Evolutionary conservation across 345 rosid genomes (phyloP).

Genomic region (Abelmoschus esculentus): DNA sequence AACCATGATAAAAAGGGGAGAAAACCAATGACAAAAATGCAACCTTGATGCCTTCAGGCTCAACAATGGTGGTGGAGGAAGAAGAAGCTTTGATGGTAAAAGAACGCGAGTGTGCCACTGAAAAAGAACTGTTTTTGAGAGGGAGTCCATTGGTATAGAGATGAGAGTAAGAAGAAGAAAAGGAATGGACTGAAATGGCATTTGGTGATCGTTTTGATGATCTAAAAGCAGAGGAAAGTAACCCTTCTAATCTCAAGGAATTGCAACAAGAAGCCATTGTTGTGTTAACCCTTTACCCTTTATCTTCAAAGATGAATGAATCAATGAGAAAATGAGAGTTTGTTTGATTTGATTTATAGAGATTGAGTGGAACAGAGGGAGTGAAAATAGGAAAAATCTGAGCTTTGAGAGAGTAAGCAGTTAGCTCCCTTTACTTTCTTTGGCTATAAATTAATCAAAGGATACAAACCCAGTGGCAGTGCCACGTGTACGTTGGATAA

Average conservation of each 20-base stretch:
- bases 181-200: constrained; percentile 7
- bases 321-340: background rate
- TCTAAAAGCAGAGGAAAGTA: constrained; percentile 19
- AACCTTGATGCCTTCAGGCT: constrained; percentile 75
- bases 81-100: constrained; percentile 43
- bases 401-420: background rate
- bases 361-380: background rate
- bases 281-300: background rate
- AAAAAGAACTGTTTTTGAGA: constrained; percentile 15
- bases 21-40: background rate
- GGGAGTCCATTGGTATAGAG: constrained; percentile 18
- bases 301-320: background rate
- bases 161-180: constrained; percentile 17
- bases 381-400: background rate
- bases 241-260: constrained; percentile 31
- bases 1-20: background rate
- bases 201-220: constrained; percentile 10
- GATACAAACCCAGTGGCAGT: constrained; percentile 16
- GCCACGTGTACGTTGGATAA: constrained; percentile 26
- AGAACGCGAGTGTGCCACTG: constrained; percentile 13
- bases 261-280: constrained; percentile 28
- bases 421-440: background rate
- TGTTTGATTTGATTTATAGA: background rate
- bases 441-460: background rate
- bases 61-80: constrained; percentile 50